Conservation (phyloP, 345 rosid genomes). For the Cardamine chenopodiifolia region DNA sequence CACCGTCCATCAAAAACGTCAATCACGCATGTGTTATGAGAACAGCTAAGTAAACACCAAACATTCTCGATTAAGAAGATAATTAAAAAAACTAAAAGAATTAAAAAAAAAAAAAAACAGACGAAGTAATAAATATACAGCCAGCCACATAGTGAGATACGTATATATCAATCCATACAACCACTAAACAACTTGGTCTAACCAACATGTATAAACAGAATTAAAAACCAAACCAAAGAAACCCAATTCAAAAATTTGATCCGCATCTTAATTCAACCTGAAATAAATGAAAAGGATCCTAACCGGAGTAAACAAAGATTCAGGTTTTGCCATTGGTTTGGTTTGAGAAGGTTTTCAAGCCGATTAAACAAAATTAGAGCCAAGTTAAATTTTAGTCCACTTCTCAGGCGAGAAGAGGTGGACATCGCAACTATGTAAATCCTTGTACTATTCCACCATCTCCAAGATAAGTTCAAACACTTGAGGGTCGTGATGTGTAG, state of each 20-base stretch:
- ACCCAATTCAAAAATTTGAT: not conserved
- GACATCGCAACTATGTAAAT: conserved; percentile 18
- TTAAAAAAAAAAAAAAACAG: not conserved
- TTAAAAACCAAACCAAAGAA: not conserved
- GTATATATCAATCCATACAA: not conserved
- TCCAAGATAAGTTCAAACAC: not conserved
- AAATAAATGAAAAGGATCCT: not conserved
- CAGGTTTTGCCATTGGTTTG: not conserved
- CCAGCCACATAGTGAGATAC: not conserved
- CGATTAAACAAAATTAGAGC: not conserved
- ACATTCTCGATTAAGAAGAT: not conserved
- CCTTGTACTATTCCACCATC: conserved; percentile 21
- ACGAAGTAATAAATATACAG: not conserved
- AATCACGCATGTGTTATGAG: conserved; percentile 37
- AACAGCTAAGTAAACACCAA: conserved; percentile 31
- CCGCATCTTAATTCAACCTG: not conserved
- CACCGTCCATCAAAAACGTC: conserved; percentile 31
- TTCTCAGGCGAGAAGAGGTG: not conserved
- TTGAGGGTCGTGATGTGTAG: not conserved
- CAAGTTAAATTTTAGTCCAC: conserved; percentile 39
- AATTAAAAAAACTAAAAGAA: not conserved
- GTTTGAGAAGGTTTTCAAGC: not conserved
- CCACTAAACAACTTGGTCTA: not conserved
- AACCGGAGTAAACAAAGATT: not conserved
- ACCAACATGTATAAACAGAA: not conserved